Conservation (phyloP, 345 rosid species). For the Rhodamnia rubescens region DNA sequence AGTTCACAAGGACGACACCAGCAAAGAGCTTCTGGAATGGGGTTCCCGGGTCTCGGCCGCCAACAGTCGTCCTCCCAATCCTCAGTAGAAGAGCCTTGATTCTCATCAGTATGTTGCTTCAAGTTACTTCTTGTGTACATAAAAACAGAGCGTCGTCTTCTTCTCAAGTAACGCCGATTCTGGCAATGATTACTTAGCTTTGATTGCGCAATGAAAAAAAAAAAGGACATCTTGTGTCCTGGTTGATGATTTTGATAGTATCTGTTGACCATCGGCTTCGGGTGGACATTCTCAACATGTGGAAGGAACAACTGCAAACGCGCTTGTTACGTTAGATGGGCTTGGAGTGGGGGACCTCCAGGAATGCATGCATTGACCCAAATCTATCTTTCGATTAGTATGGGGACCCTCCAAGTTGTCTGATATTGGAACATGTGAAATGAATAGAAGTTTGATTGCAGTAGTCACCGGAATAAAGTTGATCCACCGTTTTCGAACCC, state of each 20-base stretch:
- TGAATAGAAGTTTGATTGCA: no score
- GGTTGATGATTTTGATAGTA: neutral
- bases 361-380: neutral
- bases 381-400: no score
- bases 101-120: neutral
- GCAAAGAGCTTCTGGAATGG: conserved; percentile 80
- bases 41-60: conserved; percentile 74
- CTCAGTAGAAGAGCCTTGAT: conserved; percentile 22
- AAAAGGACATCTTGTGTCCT: neutral
- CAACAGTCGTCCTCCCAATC: conserved; percentile 69
- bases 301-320: neutral
- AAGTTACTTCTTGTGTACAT: neutral
- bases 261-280: neutral
- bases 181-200: neutral
- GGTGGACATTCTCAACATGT: neutral
- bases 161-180: neutral
- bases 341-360: neutral
- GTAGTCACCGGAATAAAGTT: no score
- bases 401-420: no score
- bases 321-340: neutral
- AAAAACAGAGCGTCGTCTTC: neutral
- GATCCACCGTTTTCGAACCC: no score
- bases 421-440: no score
- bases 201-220: neutral
- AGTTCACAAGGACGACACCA: conserved; percentile 72